Percentiles rank a stretch among this genome's conserved stretches.
Evolutionary conservation across 2,329 filamentous ascomycete species (phyloP).

Genomic region (Blastomyces silverae): DNA sequence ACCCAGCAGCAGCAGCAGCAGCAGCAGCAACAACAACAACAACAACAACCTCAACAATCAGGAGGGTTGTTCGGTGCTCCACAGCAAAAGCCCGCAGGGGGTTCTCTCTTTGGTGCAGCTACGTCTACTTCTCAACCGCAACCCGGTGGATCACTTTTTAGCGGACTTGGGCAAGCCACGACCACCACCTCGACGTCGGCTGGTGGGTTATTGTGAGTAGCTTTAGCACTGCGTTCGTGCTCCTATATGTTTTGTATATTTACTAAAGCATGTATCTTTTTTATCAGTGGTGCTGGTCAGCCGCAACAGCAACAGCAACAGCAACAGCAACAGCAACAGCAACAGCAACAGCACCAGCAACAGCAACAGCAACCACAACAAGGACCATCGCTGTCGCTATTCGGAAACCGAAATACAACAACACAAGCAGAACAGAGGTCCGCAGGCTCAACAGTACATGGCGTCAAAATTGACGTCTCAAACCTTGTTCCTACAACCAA

Average conservation of each 20-base stretch:
- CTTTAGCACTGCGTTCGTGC: background rate
- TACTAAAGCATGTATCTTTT: conserved; percentile 10
- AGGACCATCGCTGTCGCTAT: conserved; percentile 39
- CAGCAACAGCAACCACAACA: conserved; percentile 41
- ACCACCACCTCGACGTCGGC: conserved; percentile 25
- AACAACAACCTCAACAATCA: conserved; percentile 24
- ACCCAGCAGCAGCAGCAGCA: conserved; percentile 17
- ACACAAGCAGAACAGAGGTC: conserved; percentile 30
- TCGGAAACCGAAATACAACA: conserved; percentile 32
- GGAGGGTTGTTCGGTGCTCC: conserved; percentile 28
- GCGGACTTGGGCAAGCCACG: conserved; percentile 25
- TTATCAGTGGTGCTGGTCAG: conserved; percentile 22
- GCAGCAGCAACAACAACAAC: background rate
- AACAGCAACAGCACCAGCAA: conserved; percentile 38
- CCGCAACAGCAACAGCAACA: conserved; percentile 28
- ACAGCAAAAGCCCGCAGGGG: conserved; percentile 22
- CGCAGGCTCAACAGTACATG: conserved; percentile 44
- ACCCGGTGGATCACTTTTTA: conserved; percentile 26
- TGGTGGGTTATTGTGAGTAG: conserved; percentile 34
- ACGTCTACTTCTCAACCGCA: conserved; percentile 19
- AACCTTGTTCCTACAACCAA: conserved; percentile 81
- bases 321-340: conserved; percentile 40
- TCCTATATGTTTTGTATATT: background rate
- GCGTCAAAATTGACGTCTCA: conserved; percentile 69
- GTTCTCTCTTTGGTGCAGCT: conserved; percentile 25